These are phyloP conservation scores for Ceratobasidium sp. DNA, from an alignment of 1,284 basidiomycete genomes.

Conservation along the genomic window DNA sequence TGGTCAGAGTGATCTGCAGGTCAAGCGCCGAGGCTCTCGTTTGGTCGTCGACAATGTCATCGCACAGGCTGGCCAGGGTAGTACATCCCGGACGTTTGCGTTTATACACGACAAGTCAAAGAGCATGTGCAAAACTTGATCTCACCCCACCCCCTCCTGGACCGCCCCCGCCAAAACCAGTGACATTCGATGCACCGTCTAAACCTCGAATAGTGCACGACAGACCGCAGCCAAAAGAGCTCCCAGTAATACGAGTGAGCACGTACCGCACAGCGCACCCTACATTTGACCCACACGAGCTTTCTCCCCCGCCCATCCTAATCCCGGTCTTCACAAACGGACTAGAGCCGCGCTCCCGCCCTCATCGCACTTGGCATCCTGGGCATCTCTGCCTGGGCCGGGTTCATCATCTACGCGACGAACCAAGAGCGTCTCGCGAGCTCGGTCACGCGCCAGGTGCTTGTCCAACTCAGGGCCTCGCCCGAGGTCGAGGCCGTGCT, in stretches of 20 bases:
- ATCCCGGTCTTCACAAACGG: not conserved
- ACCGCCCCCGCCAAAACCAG: constrained; percentile 29
- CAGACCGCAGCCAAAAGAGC: constrained; percentile 44
- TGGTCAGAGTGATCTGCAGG: constrained; percentile 21
- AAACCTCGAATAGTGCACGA: constrained; percentile 45
- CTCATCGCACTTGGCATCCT: constrained; percentile 48
- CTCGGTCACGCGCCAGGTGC: constrained; percentile 50
- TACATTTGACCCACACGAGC: not conserved
- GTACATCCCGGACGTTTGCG: not conserved
- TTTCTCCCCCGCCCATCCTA: not conserved
- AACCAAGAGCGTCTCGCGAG: constrained; percentile 51
- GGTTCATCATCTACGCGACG: constrained; percentile 50
- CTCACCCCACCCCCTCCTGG: constrained; percentile 34
- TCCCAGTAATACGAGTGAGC: constrained; percentile 46
- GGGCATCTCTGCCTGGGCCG: constrained; percentile 50
- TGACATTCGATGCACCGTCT: constrained; percentile 41
- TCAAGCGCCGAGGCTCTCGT: constrained; percentile 24
- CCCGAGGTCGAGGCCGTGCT: constrained; percentile 47
- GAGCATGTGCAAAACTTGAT: constrained; percentile 31
- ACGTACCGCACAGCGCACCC: not conserved
- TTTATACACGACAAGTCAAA: not conserved
- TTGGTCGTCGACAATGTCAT: constrained; percentile 6
- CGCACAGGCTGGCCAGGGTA: not conserved
- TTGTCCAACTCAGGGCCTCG: constrained; percentile 47
- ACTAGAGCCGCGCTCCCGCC: constrained; percentile 48